These are phyloP conservation scores for Vaccinium macrocarpon DNA, from an alignment of 148 eudicot genomes.

Conservation along the genomic window DNA sequence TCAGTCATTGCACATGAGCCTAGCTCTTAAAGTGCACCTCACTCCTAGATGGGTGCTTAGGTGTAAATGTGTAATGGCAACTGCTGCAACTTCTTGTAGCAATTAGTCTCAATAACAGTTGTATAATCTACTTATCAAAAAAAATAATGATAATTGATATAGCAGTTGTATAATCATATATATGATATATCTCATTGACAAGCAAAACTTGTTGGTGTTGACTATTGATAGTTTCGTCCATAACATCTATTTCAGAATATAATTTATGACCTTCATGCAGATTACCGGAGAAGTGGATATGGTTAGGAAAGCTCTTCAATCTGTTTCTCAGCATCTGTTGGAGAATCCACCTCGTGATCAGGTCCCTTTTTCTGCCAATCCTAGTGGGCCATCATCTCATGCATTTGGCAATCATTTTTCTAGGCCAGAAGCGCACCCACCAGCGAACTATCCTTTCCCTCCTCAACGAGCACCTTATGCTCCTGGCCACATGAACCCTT, in stretches of 20 bases:
- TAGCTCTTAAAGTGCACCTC: neutral
- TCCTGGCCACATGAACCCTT: constrained; percentile 43
- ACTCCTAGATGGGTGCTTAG: neutral
- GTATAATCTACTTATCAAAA: neutral
- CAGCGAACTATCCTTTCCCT: constrained; percentile 31
- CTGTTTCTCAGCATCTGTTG: constrained; percentile 63
- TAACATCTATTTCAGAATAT: neutral
- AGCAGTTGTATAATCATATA: neutral
- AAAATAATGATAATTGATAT: neutral
- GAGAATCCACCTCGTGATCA: constrained; percentile 46
- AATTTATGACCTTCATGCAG: constrained; percentile 41
- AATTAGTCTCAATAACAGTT: neutral
- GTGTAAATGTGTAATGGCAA: neutral
- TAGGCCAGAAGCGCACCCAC: constrained; percentile 41
- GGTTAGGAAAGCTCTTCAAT: constrained; percentile 67
- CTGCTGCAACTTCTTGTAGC: neutral
- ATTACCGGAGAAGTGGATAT: constrained; percentile 63
- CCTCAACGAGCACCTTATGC: constrained; percentile 39
- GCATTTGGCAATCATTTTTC: constrained; percentile 34
- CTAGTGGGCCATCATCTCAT: constrained; percentile 41
- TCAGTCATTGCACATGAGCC: neutral
- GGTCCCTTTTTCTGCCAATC: constrained; percentile 44
- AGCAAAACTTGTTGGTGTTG: neutral
- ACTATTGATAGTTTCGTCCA: neutral
- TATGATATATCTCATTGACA: neutral